A percentile compares a stretch with the other conserved stretches of the same genome.
Conservation (phyloP, 768 basidiomycete species). For the Sporobolomyces phaffii region DNA sequence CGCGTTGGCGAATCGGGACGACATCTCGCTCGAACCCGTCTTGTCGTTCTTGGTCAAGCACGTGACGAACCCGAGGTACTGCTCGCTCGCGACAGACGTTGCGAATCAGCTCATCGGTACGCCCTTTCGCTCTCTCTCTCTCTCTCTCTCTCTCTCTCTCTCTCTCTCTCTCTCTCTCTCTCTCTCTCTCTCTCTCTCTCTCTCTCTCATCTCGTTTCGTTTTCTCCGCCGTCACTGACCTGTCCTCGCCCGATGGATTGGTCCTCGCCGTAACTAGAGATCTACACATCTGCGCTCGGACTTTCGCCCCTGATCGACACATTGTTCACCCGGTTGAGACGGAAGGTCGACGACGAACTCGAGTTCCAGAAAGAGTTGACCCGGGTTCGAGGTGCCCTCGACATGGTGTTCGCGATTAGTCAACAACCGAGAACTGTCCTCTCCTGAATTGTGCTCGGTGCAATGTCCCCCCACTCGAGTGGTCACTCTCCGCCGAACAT, state of each 20-base stretch:
- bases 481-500: too few species aligned
- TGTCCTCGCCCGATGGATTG: too few species aligned
- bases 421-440: background rate
- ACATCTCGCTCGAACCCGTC: conserved; percentile 84
- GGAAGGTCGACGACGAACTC: conserved; percentile 77
- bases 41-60: conserved; percentile 79
- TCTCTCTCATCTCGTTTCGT: background rate
- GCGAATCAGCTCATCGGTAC: conserved; percentile 74
- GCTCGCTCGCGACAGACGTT: conserved; percentile 77
- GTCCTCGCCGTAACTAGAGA: too few species aligned
- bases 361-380: conserved; percentile 79
- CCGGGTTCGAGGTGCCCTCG: conserved; percentile 75
- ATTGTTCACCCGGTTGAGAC: conserved; percentile 70
- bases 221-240: too few species aligned
- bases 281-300: conserved; percentile 86
- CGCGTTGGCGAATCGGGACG: conserved; percentile 84
- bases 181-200: background rate
- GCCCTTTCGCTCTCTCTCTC: conserved; percentile 42
- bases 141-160: background rate
- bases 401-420: conserved; percentile 60
- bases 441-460: too few species aligned
- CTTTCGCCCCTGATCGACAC: conserved; percentile 88
- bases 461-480: background rate
- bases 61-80: conserved; percentile 83
- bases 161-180: background rate